Conservation (phyloP, 345 rosid genomes). For the Geranium rotundifolium region DNA sequence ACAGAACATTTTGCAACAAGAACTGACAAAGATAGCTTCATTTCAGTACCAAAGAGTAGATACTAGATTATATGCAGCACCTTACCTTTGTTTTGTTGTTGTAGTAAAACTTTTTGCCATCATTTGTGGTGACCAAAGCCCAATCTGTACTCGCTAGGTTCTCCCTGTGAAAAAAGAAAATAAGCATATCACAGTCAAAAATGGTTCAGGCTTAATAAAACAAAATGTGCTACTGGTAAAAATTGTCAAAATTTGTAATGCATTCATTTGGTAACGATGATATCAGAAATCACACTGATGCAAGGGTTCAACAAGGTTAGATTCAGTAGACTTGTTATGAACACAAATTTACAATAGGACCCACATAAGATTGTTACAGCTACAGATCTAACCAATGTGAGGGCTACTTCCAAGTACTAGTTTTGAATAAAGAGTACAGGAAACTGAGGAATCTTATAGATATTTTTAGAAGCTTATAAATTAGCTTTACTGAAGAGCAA, state of each 20-base stretch:
- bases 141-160: constrained; percentile 75
- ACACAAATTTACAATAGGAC: background rate
- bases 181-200: background rate
- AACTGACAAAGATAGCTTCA: constrained; percentile 2
- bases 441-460: too few relatives aligned
- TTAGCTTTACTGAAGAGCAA: too few relatives aligned
- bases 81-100: constrained; percentile 78
- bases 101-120: constrained; percentile 87
- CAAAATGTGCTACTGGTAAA: background rate
- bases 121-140: constrained; percentile 75
- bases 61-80: background rate
- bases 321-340: background rate
- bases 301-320: background rate
- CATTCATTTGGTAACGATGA: background rate
- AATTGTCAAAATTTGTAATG: background rate
- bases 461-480: too few relatives aligned
- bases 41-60: background rate
- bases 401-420: too few relatives aligned
- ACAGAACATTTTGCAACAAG: background rate
- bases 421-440: too few relatives aligned
- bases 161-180: constrained; percentile 41
- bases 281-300: background rate
- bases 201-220: background rate
- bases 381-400: background rate
- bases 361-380: background rate